These are phyloP conservation scores for Avicennia marina DNA, from an alignment of 257 asterid species.

Conservation along the genomic window DNA sequence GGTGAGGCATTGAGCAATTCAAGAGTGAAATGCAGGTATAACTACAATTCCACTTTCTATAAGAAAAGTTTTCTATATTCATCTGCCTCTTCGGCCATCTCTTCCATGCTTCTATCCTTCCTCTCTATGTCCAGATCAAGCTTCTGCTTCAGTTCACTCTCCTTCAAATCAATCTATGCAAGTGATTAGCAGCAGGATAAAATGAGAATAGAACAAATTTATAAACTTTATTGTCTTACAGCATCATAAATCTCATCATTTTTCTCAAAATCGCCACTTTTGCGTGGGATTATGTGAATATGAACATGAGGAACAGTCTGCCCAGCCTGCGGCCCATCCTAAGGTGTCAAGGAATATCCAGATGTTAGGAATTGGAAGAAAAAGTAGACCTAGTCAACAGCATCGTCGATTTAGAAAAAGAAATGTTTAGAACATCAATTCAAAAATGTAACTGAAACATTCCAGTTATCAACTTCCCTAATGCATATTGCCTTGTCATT, in stretches of 20 bases:
- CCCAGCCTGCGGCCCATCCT: constrained; percentile 97
- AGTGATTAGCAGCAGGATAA: constrained; percentile 8
- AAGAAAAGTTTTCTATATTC: constrained; percentile 65
- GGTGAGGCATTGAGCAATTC: too few species aligned
- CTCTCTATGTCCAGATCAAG: constrained; percentile 87
- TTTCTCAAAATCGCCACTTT: constrained; percentile 68
- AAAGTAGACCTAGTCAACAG: background rate
- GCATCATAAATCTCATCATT: constrained; percentile 88
- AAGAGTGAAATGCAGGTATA: too few species aligned
- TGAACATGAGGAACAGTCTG: constrained; percentile 91
- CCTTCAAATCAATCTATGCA: constrained; percentile 71
- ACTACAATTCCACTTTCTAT: constrained; percentile 19
- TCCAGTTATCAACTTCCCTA: too few species aligned
- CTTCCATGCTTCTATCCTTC: constrained; percentile 77
- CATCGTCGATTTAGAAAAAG: too few species aligned
- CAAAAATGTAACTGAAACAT: too few species aligned
- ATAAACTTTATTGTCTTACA: constrained; percentile 44
- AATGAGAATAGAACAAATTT: background rate
- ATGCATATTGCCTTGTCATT: too few species aligned
- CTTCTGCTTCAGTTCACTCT: constrained; percentile 75
- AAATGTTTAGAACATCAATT: too few species aligned
- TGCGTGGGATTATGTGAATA: constrained; percentile 83
- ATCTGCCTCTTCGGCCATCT: constrained; percentile 89
- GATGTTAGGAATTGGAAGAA: constrained; percentile 3
- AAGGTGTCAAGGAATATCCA: constrained; percentile 14